Conservation (phyloP, 2,329 filamentous ascomycete species). For the Aspergillus persii region DNA sequence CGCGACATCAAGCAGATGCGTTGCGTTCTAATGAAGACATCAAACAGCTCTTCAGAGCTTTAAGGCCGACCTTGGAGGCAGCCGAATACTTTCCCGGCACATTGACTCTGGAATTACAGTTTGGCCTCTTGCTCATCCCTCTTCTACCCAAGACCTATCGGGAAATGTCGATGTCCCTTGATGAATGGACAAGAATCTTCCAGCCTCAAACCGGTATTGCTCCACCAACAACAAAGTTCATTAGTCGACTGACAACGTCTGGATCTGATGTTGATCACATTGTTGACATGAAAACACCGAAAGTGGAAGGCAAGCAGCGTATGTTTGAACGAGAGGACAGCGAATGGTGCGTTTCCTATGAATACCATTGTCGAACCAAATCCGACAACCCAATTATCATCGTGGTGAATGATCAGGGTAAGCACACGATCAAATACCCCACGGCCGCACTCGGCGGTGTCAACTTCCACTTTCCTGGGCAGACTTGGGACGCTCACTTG, state of each 20-base stretch:
- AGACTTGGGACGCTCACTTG: constrained; percentile 41
- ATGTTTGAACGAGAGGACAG: constrained; percentile 29
- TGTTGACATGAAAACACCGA: constrained; percentile 31
- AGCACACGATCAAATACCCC: constrained; percentile 26
- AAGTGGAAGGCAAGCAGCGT: constrained; percentile 13
- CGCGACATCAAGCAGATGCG: neutral
- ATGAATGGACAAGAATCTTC: constrained; percentile 34
- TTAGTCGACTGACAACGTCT: constrained; percentile 38
- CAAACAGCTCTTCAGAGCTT: constrained; percentile 25
- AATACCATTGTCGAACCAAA: constrained; percentile 40
- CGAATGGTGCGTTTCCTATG: constrained; percentile 31
- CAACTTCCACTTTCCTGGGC: constrained; percentile 39
- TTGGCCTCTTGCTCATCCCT: constrained; percentile 37
- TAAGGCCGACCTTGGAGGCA: constrained; percentile 33
- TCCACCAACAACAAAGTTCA: constrained; percentile 34
- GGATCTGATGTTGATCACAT: constrained; percentile 41
- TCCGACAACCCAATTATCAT: constrained; percentile 31
- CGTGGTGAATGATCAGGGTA: constrained; percentile 32
- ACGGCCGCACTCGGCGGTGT: constrained; percentile 31
- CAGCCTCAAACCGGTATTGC: constrained; percentile 26
- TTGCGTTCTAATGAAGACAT: constrained; percentile 9
- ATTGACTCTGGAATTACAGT: constrained; percentile 35
- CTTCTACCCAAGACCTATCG: constrained; percentile 23
- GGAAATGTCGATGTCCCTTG: constrained; percentile 16
- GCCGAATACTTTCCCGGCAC: constrained; percentile 35